Base-by-base conservation (phyloP, 176 grass and related monocot species). In the Oryza nivara region DNA sequence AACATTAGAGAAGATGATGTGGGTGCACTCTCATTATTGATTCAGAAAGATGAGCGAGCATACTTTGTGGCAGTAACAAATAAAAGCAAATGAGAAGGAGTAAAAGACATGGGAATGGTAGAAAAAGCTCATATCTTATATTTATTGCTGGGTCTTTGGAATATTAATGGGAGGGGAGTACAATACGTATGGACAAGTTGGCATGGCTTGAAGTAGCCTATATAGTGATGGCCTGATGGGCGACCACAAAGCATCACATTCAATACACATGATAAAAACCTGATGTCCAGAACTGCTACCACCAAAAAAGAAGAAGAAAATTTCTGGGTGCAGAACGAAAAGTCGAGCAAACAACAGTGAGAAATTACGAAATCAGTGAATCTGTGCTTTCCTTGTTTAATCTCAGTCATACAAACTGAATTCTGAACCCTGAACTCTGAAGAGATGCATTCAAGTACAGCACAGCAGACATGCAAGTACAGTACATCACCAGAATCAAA, bases 161-260 rank as follows among this genome's bases (percentile, higher is more conserved):
- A 19, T 58, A 58, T 58, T 58, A 58, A 58, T n/a, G 35, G 52
- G 32, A 44, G 65, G 41, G n/a, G n/a, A 23, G 36, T 25, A 45
- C 48, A 30, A 41, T 56, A 41, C 67, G 3, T 34, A 70, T 46
- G 52, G 10, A 71, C 11, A 40, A 67, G 23, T 14, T 35, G 23
- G 38, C 16, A 79, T 73, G 68, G 25, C 11, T 17, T 34, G 28
- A 20, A 65, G 13, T 46, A 9, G 35, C 7, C 1, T 25, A 58
- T n/a, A 85, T 51, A 66, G 65, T 65, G 40, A 41, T 65, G 73
- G 2, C 45, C 11, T 54, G n/a, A 51, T 65, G 73, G 6, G 70
- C 11, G 34, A 32, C 6, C 3, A 84, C 11, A 60, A 9, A 81
- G 48, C 43, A 54, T 65, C 6, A 11, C 12, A 44, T 66, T 54